Base-by-base conservation (phyloP, 1,284 basidiomycete species). In the Psilocybe mexicana region DNA sequence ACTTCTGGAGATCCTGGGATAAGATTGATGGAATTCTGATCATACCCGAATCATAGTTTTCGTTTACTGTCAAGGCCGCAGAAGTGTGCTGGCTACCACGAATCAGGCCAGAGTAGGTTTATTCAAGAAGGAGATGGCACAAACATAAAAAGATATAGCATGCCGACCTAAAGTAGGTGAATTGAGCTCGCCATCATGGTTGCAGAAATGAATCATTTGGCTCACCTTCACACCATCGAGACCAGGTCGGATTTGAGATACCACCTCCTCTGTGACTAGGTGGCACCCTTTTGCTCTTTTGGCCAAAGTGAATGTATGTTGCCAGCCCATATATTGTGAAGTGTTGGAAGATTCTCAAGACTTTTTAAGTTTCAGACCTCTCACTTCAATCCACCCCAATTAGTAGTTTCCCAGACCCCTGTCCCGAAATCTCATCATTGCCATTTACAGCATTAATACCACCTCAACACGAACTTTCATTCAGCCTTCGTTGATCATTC, bases 31-130 rank as follows among this genome's bases (percentile, higher is more conserved):
- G 18, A 26, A 38, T 11, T 11, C 18, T 23, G 48, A 42, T 43
- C 57, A 36, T 55, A 85, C 88, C 88, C 66, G 76, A 75, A 70
- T 95, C 93, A 66, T 74, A 92, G 69, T 94, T 94, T 74, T 94
- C 91, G 73, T 96, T 94, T 62, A 96, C 79, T 0, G 91, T 94
- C 65, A 97, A 75, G 0, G 90, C 94, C 26, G 93, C 93, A 47
- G 91, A 93, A 1, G 94, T 97, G 72, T 97, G 94, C 72, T 96
- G 86, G 67, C 93, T 63, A 55, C 40, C 48, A 26, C 11, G 11
- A 23, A 18, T 7, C 7, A 25, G 44, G 24, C 25, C 43, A 18
- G 24, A 50, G 18, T 55, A 43, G 33, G 49, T 28, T 24, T 38
- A 14, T 42, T 1, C 28, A 33, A 2, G 35, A 18, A 10, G 52